Evolutionary conservation across 2,329 filamentous ascomycete genomes (phyloP).

Genomic region (Alternaria solani): DNA sequence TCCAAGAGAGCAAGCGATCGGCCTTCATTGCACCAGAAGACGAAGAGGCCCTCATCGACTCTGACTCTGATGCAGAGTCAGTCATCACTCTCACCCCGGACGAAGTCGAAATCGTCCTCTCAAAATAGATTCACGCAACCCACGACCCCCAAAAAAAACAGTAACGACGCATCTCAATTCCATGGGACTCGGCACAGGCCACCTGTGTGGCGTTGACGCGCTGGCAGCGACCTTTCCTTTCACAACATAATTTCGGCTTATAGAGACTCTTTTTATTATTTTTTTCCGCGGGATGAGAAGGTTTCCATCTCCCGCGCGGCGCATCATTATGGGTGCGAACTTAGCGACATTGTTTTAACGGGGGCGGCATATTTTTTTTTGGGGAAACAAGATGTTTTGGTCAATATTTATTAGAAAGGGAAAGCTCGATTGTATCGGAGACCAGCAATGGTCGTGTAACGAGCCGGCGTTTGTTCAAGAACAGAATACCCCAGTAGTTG

Average conservation of each 20-base stretch:
- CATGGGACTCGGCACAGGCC: conserved; percentile 11
- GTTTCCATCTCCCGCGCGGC: conserved; percentile 18
- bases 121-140: conserved; percentile 37
- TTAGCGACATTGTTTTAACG: conserved; percentile 19
- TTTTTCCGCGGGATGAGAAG: conserved; percentile 1
- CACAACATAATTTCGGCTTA: conserved; percentile 15
- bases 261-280: conserved; percentile 14
- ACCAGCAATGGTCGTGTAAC: conserved; percentile 28
- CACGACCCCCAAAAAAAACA: conserved; percentile 20
- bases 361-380: conserved; percentile 22
- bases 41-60: conserved; percentile 44
- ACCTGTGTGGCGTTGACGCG: conserved; percentile 12
- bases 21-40: conserved; percentile 30
- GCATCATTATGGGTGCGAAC: conserved; percentile 19
- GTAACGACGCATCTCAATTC: conserved; percentile 23
- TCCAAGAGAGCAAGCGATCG: conserved; percentile 67
- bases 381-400: conserved; percentile 14
- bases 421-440: conserved; percentile 21
- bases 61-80: conserved; percentile 43
- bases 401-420: conserved; percentile 31
- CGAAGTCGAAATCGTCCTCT: conserved; percentile 39
- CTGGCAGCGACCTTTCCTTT: conserved; percentile 23
- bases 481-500: conserved; percentile 36
- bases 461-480: conserved; percentile 38
- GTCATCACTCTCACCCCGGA: conserved; percentile 45